Evolutionary conservation across 495 filamentous ascomycete species (phyloP), one percentile per base, ranked within the genome.

Genomic region (Jackrogersella multiformis): DNA sequence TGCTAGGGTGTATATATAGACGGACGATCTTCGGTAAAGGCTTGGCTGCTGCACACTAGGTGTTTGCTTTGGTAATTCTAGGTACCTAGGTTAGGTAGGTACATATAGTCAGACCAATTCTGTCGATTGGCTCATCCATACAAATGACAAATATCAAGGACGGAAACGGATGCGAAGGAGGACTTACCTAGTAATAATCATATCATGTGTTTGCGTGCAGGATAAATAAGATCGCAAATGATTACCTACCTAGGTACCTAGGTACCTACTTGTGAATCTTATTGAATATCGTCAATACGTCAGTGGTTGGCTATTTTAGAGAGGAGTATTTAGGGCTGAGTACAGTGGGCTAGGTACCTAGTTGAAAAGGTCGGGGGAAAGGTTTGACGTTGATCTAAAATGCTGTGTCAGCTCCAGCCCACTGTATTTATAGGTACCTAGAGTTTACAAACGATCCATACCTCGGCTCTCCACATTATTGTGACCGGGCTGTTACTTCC

Each of bases 171-270:
- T 32, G 18, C 51, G 44, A 51, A 51, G 30, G 12, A 30, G 18
- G n/a, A 20, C 42, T 30, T 41, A 15, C 30, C 36, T 34, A n/a
- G 20, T 39, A 7, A 49, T 58, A 54, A 63, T 68, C 38, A 41
- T 15, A 69, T 61, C 61, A 69, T 64, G 61, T 64, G 60, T 64
- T n/a, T 52, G 41, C 42, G 15, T 60, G 66, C 56, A 64, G 57
- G 20, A 56, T 32, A 44, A 39, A 4, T 12, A n/a, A 63, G 66
- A 69, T 69, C 66, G 66, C 66, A 69, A 61, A 57, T 64, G 66
- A 56, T 69, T 65, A 65, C 66, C 66, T 56, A 56, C 54, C 41
- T 56, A 30, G 55, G n/a, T n/a, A n/a, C n/a, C n/a, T n/a, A n/a
- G n/a, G n/a, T n/a, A n/a, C n/a, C n/a, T n/a, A n/a, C n/a, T n/a